Evolutionary conservation across 768 basidiomycete genomes (phyloP), one percentile per base, ranked within the genome.

Genomic region (Phanerochaete sordida): DNA sequence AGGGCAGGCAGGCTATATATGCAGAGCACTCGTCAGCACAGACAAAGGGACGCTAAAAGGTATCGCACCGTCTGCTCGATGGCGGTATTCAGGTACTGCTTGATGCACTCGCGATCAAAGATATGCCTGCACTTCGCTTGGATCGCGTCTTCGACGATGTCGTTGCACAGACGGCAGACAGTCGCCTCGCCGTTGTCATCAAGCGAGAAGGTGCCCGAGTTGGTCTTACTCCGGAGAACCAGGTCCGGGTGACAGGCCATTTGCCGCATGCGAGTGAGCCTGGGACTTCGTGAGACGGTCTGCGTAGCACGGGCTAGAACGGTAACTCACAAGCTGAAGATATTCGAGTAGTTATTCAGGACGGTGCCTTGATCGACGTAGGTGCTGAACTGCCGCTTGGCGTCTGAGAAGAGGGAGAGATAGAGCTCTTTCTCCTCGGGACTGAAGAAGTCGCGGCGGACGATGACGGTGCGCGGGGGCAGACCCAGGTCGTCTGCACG

Each of bases 401-500:
- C 95, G 64, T 95, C 92, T 3, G 91, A 88, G 78, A 95, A 98
- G 27, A 99, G 76, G 1, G 91, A 93, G 33, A 87, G 80, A 70
- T 96, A 97, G 3, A 98, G 76, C 67, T 99, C 97, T 71, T 95
- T 98, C 76, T 99, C 97, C 73, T 97, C 95, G 0, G 93, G 90
- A 64, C 92, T 95, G 79, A 98, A 98, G 73, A 89, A 91, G 72
- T 98, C 96, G 53, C 87, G 78, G 46, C 93, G 84, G 59, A 99
- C 86, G 50, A 91, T 80, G 23, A 99, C 90, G 0, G 87, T 95
- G 39, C 97, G 82, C 7, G 97, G 97, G 8, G 97, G 97, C 21
- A 98, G 75, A 6, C 94, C 97, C 24, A 99, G 83, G 71, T 99
- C 97, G 69, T 99, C 97, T 1, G 96, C 96, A 57, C 90, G 83